Evolutionary conservation across 2,329 filamentous ascomycete species (phyloP), one percentile per base, ranked within the genome.

Genomic region (Colletotrichum sp.): DNA sequence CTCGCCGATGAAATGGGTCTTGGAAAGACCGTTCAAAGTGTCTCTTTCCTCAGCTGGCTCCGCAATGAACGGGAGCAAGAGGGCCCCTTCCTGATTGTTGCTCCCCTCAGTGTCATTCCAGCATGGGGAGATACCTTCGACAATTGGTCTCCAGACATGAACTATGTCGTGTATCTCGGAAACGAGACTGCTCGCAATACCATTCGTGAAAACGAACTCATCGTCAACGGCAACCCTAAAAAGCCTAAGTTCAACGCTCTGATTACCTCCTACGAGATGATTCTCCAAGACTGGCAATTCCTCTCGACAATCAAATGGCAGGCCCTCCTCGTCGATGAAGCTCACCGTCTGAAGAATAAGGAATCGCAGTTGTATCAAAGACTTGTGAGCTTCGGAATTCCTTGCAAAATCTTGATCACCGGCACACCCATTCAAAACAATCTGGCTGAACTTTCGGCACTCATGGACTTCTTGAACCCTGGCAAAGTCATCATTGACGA

Each of bases 91-190:
- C 92, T 99, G 59, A 96, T 99, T 75, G 95, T 99, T n/a, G 97
- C 98, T 9, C 97, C 97, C 32, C 90, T 99, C 28, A 99, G 96
- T 76, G 98, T 98, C 64, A 98, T 99, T 87, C 96, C 97, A 8
- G 96, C 97, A 4, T 99, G 97, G 97, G 97, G 95, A 61, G 97
- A 99, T 82, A 99, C 97, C 1, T 98, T 99, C 85, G 97, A 98
- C 84, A 90, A 94, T 78, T 99, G 97, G 97, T 93, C 97, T 4
- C 97, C 97, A 0, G 96, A 99, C 82, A 86, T 99, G 77, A 99
- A 99, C 84, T 99, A 98, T 84, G 95, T 99, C 74, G 95, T 98
- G 69, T 99, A 99, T 84, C 95, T 96, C 68, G 97, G 98, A 67
- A 96, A 96, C 71, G 94, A 97, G 83, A 91, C 94, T 39, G 94